Conservation (phyloP, 2,329 filamentous ascomycete genomes). For the Hymenoscyphus repandus region DNA sequence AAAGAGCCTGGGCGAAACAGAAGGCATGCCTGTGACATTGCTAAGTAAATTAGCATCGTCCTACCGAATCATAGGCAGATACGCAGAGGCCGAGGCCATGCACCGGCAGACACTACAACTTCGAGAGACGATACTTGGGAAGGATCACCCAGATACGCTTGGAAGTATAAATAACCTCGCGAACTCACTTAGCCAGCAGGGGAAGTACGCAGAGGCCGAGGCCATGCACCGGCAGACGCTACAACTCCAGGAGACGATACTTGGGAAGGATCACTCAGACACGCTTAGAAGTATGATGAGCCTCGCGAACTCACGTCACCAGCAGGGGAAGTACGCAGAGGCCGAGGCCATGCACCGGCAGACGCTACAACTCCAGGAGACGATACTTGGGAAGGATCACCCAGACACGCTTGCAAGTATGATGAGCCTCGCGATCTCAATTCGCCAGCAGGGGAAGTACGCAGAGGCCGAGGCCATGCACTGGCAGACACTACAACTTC, state of each 20-base stretch:
- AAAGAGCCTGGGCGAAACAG: no score
- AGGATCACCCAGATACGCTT: conserved; percentile 20
- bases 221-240: conserved; percentile 16
- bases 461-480: no score
- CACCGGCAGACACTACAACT: conserved; percentile 14
- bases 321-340: background rate
- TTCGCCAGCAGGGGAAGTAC: no score
- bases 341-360: no score
- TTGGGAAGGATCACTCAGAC: background rate
- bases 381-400: background rate
- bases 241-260: background rate
- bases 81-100: conserved; percentile 23
- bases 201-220: conserved; percentile 28
- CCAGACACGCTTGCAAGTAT: no score
- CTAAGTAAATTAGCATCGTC: no score
- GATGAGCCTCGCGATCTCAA: background rate
- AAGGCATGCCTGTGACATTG: no score
- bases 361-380: background rate
- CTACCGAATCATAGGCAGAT: no score
- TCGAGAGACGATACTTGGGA: conserved; percentile 18
- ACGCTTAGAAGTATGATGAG: background rate
- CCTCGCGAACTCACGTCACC: background rate
- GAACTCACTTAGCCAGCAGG: conserved; percentile 15
- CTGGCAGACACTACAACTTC: no score
- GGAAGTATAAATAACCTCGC: conserved; percentile 22